Evolutionary conservation across 2,329 filamentous ascomycete species (phyloP).

Genomic region (Allantophomopsis lycopodina): DNA sequence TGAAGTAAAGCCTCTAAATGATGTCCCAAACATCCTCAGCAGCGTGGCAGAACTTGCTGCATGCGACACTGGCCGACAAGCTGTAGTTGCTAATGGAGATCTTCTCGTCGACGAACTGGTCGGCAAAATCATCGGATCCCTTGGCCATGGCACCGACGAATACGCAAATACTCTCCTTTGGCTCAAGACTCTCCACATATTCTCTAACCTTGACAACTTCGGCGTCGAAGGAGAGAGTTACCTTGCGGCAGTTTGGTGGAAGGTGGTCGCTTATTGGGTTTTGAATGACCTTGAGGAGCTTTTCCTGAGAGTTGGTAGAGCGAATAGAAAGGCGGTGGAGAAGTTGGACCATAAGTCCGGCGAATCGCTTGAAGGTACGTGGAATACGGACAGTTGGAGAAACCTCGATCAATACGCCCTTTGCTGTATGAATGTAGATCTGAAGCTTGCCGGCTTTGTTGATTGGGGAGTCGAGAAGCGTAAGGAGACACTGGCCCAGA

Average conservation of each 20-base stretch:
- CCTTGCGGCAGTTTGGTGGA: conserved; percentile 92
- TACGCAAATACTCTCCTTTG: conserved; percentile 89
- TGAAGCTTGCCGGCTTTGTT: conserved; percentile 97
- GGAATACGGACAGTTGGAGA: conserved; percentile 97
- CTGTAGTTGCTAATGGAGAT: conserved; percentile 99
- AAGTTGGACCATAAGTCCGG: conserved; percentile 95
- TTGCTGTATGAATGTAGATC: conserved; percentile 97
- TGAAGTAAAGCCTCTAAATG: conserved; percentile 39
- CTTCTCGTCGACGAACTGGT: conserved; percentile 87
- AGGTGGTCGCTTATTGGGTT: conserved; percentile 97
- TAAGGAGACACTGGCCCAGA: conserved; percentile 69
- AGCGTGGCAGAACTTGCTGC: conserved; percentile 98
- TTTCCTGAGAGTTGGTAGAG: conserved; percentile 93
- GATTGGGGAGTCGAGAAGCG: conserved; percentile 91
- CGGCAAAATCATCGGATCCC: conserved; percentile 88
- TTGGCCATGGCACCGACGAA: conserved; percentile 99
- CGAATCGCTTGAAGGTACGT: conserved; percentile 96
- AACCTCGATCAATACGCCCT: conserved; percentile 93
- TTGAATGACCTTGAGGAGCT: conserved; percentile 92
- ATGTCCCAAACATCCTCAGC: conserved; percentile 95
- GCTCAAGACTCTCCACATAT: conserved; percentile 66
- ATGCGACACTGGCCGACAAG: conserved; percentile 91
- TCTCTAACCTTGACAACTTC: conserved; percentile 77
- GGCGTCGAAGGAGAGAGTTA: conserved; percentile 90
- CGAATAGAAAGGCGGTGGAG: conserved; percentile 92